Conservation (phyloP, 129 eudicot species). For the Artemisia annua region DNA sequence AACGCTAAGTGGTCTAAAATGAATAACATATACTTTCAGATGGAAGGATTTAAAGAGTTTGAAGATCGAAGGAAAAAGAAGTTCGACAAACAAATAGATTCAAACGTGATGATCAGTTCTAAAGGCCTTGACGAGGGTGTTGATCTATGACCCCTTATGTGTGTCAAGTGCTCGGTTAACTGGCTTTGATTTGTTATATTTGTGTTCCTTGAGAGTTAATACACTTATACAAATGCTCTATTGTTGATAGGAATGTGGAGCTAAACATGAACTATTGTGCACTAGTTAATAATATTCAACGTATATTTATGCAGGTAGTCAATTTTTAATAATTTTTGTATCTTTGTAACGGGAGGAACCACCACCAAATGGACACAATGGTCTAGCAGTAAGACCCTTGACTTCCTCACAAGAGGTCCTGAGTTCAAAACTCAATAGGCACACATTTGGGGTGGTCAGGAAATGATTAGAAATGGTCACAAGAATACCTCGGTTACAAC, state of each 20-base stretch:
- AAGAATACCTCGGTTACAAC: too few species aligned
- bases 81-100: constrained; percentile 93
- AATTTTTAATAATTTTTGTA: constrained; percentile 2
- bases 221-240: neutral
- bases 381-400: too few species aligned
- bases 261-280: neutral
- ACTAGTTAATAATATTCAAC: too few species aligned
- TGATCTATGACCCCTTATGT: too few species aligned
- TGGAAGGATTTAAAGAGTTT: constrained; percentile 94
- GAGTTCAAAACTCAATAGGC: too few species aligned
- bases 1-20: neutral
- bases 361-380: too few species aligned
- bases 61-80: constrained; percentile 87
- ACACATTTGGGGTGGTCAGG: too few species aligned
- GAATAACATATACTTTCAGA: constrained; percentile 42
- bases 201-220: neutral
- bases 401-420: too few species aligned
- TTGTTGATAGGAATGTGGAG: constrained; percentile 15
- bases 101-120: neutral
- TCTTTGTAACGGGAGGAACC: too few species aligned
- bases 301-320: too few species aligned
- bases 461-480: too few species aligned
- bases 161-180: neutral
- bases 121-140: too few species aligned
- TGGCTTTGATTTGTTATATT: neutral